Evolutionary conservation across 2,329 filamentous ascomycete species (phyloP), one percentile per base, ranked within the genome.

Genomic region (Thermothelomyces thermophilus): DNA sequence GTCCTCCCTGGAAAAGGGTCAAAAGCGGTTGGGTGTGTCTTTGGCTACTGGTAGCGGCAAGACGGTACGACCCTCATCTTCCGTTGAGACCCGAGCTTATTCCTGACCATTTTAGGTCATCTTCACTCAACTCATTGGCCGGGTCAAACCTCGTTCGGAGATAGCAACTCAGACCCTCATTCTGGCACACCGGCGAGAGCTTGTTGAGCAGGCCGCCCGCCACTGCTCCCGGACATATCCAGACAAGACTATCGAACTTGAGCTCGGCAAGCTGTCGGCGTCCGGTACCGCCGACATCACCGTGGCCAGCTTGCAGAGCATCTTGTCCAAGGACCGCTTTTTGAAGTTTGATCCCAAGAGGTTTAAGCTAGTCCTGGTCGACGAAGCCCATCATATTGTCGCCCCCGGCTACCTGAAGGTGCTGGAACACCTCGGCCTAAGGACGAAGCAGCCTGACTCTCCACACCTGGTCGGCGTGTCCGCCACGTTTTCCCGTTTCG

Each of bases 311-410:
- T 77, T 98, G 31, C 83, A 86, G 62, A 96, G 88, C 66, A 82
- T 98, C 59, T 80, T 76, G 7, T 94, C 87, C 5, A 79, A 80
- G 11, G 79, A 84, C 46, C 80, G 93, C 2, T 75, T 97, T n/a
- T 63, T 67, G 31, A 96, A 95, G 63, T 97, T 91, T 61, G 80
- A 94, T 57, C 86, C 90, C 0, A 67, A 66, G 0, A 73, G 72
- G 7, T 97, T 91, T 73, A 98, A 98, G 68, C 79, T 98, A 0
- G 72, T 98, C 0, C 76, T 98, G 2, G 91, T 98, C 3, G 93
- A 98, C 57, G 93, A 98, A 68, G 93, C 91, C 4, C 93, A 98
- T 65, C 93, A 98, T 67, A 95, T 97, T 46, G 90, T 96, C 39
- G 87, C 93, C 0, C 76, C 80, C 2, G 82, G 83, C 7, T 97